Conservation (phyloP, 306 rosid species). For the Prunus padus region DNA sequence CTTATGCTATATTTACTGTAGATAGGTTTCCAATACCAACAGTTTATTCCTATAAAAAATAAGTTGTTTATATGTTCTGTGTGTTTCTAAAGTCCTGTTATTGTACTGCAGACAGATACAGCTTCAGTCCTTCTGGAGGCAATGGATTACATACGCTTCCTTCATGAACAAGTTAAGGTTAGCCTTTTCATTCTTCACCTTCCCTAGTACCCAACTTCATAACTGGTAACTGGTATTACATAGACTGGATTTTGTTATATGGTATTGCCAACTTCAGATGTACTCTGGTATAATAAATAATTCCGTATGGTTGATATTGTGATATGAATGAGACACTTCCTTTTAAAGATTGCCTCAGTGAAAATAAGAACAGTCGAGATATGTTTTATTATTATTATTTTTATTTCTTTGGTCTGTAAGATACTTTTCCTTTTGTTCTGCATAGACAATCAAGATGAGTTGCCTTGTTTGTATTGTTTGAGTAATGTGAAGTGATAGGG, state of each 20-base stretch:
- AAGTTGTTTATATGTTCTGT: slow-evolving; percentile 6
- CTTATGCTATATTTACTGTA: not conserved
- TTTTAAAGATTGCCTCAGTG: not conserved
- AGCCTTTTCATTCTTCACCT: not conserved
- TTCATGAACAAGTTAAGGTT: slow-evolving; percentile 96
- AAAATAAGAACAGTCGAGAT: not conserved
- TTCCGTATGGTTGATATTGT: not conserved
- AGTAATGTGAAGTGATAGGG: not conserved
- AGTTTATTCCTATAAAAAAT: not conserved
- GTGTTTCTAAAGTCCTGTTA: slow-evolving; percentile 18
- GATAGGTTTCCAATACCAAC: not conserved
- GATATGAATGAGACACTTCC: not conserved
- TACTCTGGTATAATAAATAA: not conserved
- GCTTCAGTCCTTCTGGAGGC: slow-evolving; percentile 94
- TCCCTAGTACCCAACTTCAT: not conserved
- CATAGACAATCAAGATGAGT: not conserved
- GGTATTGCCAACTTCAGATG: not conserved
- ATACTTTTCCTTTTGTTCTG: too few species aligned
- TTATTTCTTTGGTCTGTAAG: too few species aligned
- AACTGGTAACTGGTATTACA: not conserved
- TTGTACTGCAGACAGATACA: slow-evolving; percentile 85
- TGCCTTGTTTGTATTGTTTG: not conserved
- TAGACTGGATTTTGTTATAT: not conserved
- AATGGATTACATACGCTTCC: slow-evolving; percentile 88
- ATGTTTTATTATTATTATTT: too few species aligned